Conservation (phyloP, 306 rosid genomes). For the Coriaria nepalensis region DNA sequence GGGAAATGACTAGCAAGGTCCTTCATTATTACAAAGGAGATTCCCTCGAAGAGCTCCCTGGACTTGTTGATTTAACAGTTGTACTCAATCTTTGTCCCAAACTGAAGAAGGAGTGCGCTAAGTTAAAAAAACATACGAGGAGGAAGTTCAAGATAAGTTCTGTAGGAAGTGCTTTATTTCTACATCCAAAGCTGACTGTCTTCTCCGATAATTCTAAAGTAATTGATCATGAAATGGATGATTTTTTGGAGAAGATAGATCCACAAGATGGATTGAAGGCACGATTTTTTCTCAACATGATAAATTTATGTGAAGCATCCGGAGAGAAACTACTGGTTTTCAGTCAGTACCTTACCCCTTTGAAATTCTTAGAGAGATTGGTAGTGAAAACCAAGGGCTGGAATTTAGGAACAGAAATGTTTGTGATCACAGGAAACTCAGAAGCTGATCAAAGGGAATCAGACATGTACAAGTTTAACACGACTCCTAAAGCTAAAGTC, state of each 20-base stretch:
- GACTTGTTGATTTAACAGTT: constrained; percentile 70
- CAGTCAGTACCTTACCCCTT: constrained; percentile 78
- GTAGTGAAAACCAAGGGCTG: constrained; percentile 47
- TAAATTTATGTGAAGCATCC: constrained; percentile 47
- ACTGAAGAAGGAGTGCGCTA: constrained; percentile 44
- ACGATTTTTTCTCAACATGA: constrained; percentile 53
- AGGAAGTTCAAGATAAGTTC: constrained; percentile 61
- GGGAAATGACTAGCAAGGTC: constrained; percentile 82
- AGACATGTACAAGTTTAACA: constrained; percentile 76
- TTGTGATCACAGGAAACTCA: constrained; percentile 78
- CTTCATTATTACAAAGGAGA: constrained; percentile 93
- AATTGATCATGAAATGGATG: constrained; percentile 47
- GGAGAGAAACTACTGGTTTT: constrained; percentile 84
- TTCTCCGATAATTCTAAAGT: constrained; percentile 27
- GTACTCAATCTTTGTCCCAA: constrained; percentile 45
- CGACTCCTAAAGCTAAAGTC: constrained; percentile 54
- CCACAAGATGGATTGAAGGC: constrained; percentile 70
- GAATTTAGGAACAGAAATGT: constrained; percentile 61
- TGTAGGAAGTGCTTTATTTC: constrained; percentile 71
- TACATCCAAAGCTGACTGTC: constrained; percentile 54
- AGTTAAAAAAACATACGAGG: constrained; percentile 23
- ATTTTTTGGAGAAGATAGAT: constrained; percentile 32
- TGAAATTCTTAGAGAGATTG: constrained; percentile 76
- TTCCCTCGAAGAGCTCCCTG: constrained; percentile 95
- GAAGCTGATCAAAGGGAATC: constrained; percentile 53